These are phyloP conservation scores for Pseudocercospora pini-densiflorae DNA, from an alignment of 2,329 filamentous ascomycete genomes.

Conservation along the genomic window DNA sequence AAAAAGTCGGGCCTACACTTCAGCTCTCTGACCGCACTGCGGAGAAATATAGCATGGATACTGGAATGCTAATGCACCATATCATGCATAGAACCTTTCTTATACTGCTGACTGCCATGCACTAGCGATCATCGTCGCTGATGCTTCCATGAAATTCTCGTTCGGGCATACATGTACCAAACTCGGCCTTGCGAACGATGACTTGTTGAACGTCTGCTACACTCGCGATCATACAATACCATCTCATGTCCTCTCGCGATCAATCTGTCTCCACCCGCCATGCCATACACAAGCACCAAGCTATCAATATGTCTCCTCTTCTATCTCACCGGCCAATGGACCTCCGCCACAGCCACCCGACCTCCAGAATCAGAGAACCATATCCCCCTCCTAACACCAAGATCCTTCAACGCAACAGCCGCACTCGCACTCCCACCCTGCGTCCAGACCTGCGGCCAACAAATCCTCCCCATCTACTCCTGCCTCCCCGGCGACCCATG, in stretches of 20 bases:
- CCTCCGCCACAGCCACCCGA: background rate
- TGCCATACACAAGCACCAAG: background rate
- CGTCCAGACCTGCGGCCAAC: conserved; percentile 3
- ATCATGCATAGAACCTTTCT: background rate
- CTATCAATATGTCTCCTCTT: background rate
- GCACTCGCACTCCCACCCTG: conserved; percentile 1
- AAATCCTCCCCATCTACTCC: conserved; percentile 7
- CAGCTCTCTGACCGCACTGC: background rate
- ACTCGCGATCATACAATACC: background rate
- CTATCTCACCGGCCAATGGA: background rate
- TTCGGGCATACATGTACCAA: background rate
- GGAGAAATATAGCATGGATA: background rate
- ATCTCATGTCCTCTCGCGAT: background rate
- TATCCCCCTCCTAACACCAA: background rate
- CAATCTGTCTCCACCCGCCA: background rate
- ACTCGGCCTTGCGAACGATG: background rate
- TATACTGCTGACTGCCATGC: background rate
- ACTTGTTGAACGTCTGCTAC: background rate
- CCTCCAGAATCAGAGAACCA: background rate
- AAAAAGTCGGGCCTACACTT: background rate
- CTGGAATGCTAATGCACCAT: background rate
- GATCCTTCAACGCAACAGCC: background rate
- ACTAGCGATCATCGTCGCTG: background rate
- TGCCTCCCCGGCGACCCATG: conserved; percentile 8
- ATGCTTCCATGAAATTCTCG: background rate